These are phyloP conservation scores for Elongisporangium anandrum DNA, from an alignment of 352 stramenopile species.

Conservation along the genomic window DNA sequence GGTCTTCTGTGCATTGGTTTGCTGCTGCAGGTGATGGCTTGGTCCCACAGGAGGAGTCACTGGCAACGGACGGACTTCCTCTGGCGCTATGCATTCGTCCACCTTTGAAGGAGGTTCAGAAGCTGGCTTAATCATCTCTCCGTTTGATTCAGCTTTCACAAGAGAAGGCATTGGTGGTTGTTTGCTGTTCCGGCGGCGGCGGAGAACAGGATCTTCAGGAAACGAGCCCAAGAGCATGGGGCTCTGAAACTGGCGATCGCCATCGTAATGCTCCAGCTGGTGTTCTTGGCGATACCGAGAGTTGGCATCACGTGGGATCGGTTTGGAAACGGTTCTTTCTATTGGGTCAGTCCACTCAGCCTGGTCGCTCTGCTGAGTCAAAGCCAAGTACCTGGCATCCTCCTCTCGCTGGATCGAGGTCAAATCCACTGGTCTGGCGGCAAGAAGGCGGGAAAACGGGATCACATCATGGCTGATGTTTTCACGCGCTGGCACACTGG, in stretches of 20 bases:
- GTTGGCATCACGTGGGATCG: conserved; percentile 7
- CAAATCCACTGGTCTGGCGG: conserved; percentile 1
- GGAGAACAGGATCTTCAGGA: conserved; percentile 14
- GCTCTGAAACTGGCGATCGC: conserved; percentile 12
- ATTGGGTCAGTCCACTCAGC: neutral
- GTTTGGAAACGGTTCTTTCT: neutral
- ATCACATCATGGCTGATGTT: neutral
- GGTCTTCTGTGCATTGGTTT: neutral
- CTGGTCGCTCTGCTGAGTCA: neutral
- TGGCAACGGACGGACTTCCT: neutral
- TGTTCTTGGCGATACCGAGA: conserved; percentile 21
- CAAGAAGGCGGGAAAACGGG: neutral
- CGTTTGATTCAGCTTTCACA: neutral
- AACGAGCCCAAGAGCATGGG: conserved; percentile 38
- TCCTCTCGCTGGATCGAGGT: conserved; percentile 2
- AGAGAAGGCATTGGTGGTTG: neutral
- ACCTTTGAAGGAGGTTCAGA: neutral
- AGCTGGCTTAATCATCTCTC: neutral
- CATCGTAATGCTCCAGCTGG: conserved; percentile 39
- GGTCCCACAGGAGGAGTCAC: neutral
- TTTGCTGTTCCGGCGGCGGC: neutral
- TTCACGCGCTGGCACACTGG: neutral
- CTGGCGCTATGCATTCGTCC: conserved; percentile 4
- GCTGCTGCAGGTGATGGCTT: neutral
- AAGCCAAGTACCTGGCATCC: neutral